These are phyloP conservation scores for Coniosporium uncinatum DNA, from an alignment of 2,329 filamentous ascomycete genomes.

Conservation along the genomic window DNA sequence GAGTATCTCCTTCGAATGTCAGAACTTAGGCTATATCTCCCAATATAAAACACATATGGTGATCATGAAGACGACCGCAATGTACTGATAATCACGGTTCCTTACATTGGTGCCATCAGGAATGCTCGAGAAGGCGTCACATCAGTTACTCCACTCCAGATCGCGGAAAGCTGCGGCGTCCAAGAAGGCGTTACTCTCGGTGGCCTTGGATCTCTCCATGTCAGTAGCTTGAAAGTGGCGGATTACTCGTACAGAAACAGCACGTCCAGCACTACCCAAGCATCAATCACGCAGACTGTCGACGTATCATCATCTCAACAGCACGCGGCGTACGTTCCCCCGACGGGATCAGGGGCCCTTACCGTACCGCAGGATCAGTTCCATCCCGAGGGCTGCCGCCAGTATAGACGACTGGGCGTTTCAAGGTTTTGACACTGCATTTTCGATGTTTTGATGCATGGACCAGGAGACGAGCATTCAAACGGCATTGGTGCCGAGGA, in stretches of 20 bases:
- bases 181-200: slow-evolving; percentile 2
- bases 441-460: slow-evolving; percentile 6
- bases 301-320: no score
- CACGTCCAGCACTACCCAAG: no score
- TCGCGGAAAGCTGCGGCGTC: background rate
- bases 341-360: background rate
- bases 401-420: slow-evolving; percentile 6
- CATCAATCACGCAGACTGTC: no score
- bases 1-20: no score
- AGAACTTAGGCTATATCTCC: no score
- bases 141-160: background rate
- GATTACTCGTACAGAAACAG: background rate
- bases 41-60: no score
- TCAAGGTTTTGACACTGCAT: slow-evolving; percentile 8
- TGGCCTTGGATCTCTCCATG: slow-evolving; percentile 3
- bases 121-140: slow-evolving; percentile 5
- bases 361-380: background rate
- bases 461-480: background rate
- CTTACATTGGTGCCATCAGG: slow-evolving; percentile 28
- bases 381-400: slow-evolving; percentile 4
- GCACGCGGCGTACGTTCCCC: background rate
- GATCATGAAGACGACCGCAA: background rate
- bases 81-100: slow-evolving; percentile 28
- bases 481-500: background rate
- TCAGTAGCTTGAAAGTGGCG: background rate